phyloP scores from a whole-genome alignment of 176 grass and related monocot genomes.

The Cenchrus americanus region DNA sequence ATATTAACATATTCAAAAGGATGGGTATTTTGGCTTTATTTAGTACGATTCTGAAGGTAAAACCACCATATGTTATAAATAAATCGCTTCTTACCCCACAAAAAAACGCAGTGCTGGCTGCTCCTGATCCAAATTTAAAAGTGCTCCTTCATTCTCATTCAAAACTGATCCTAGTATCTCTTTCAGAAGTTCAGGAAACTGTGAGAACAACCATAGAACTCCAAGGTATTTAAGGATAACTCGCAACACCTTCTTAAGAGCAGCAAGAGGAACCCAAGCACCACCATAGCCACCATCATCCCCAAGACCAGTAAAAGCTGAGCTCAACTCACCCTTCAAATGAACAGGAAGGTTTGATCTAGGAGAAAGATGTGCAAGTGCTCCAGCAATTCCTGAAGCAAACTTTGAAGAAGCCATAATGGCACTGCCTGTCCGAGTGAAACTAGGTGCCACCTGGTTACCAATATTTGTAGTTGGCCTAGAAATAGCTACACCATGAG shows the following conservation, averaged over 20 bases:
- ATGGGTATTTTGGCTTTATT: conserved; percentile 2
- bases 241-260: conserved; percentile 93
- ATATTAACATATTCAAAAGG: conserved; percentile 25
- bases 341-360: conserved; percentile 70
- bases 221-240: conserved; percentile 95
- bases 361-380: conserved; percentile 59
- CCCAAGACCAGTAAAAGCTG: conserved; percentile 82
- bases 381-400: conserved; percentile 60
- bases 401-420: conserved; percentile 59
- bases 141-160: conserved; percentile 91
- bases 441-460: conserved; percentile 52
- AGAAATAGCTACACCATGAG: conserved; percentile 43
- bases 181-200: conserved; percentile 91
- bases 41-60: not conserved
- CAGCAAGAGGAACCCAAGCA: conserved; percentile 89
- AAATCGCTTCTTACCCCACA: conserved; percentile 75
- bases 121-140: conserved; percentile 98
- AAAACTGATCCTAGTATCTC: conserved; percentile 93
- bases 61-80: conserved; percentile 17
- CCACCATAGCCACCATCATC: conserved; percentile 98
- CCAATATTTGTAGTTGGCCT: conserved; percentile 59
- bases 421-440: conserved; percentile 56
- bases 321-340: conserved; percentile 86
- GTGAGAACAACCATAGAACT: conserved; percentile 94
- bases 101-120: conserved; percentile 95